These are phyloP conservation scores for Syzygium aqueum DNA, from an alignment of 345 rosid species.

Conservation along the genomic window DNA sequence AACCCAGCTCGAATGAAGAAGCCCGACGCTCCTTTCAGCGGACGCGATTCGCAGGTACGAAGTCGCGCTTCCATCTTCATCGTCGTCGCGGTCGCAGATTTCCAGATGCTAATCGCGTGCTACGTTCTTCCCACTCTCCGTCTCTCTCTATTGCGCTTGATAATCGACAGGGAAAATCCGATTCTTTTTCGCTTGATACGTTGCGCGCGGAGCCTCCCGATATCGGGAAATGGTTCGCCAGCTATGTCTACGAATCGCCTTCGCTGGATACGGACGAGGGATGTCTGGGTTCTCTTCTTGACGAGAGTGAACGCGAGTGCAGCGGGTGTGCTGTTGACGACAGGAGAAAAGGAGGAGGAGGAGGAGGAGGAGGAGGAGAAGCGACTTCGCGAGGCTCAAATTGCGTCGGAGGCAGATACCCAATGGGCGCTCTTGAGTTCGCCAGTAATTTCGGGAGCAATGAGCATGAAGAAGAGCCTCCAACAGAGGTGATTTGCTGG, in stretches of 20 bases:
- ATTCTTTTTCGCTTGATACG: not conserved
- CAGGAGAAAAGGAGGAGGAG: not conserved
- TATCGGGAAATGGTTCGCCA: conserved; percentile 49
- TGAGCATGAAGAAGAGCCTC: not conserved
- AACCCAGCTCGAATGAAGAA: not conserved
- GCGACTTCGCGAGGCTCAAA: not conserved
- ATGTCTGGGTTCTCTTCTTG: conserved; percentile 3
- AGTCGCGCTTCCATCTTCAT: not conserved
- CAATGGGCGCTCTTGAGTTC: not conserved
- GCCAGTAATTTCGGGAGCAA: not conserved
- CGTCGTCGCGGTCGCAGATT: not conserved
- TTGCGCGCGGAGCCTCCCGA: conserved; percentile 44
- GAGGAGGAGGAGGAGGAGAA: not conserved
- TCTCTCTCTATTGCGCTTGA: not conserved
- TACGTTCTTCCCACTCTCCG: not conserved
- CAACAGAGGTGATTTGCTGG: not conserved
- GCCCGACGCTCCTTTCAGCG: not conserved
- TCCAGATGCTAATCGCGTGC: not conserved
- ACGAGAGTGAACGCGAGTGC: not conserved
- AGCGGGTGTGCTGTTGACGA: not conserved
- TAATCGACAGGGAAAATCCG: not conserved
- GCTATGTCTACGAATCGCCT: conserved; percentile 49
- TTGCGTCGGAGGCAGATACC: not conserved
- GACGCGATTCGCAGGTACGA: not conserved
- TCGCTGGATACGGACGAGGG: conserved; percentile 19